These are phyloP conservation scores for Casuarina cunninghamiana DNA, from an alignment of 306 rosid genomes.

Conservation along the genomic window DNA sequence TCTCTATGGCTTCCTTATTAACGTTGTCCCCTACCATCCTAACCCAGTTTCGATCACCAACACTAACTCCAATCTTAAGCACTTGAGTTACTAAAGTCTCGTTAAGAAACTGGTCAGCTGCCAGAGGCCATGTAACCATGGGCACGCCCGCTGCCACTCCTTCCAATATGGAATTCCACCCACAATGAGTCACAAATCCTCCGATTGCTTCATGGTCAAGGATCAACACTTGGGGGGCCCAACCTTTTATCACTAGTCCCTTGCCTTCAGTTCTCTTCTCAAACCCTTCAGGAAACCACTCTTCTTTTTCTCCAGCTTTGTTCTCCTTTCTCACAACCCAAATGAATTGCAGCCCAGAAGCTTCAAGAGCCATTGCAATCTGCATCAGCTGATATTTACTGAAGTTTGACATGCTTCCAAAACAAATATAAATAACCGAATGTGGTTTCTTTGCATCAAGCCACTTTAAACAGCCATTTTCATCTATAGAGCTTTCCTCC, in stretches of 20 bases:
- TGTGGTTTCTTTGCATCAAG: conserved; percentile 30
- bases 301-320: not conserved
- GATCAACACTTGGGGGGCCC: conserved; percentile 48
- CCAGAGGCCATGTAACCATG: conserved; percentile 46
- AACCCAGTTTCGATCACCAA: conserved; percentile 29
- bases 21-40: conserved; percentile 22
- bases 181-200: conserved; percentile 52
- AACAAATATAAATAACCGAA: conserved; percentile 39
- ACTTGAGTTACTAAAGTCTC: conserved; percentile 41
- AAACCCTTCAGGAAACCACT: not conserved
- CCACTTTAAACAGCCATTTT: conserved; percentile 36
- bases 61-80: conserved; percentile 33
- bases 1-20: conserved; percentile 33
- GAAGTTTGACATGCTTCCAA: conserved; percentile 37
- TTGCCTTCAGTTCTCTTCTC: conserved; percentile 27
- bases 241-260: conserved; percentile 40
- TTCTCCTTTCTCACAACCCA: conserved; percentile 39
- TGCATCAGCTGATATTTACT: conserved; percentile 30
- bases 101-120: conserved; percentile 45
- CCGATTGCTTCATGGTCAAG: conserved; percentile 39
- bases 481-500: conserved; percentile 3
- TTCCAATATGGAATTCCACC: conserved; percentile 50
- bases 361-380: conserved; percentile 39
- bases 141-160: conserved; percentile 40
- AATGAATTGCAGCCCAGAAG: conserved; percentile 33